phyloP scores from a whole-genome alignment of 2,329 filamentous ascomycete genomes.

The Cladorrhinum sp. region DNA sequence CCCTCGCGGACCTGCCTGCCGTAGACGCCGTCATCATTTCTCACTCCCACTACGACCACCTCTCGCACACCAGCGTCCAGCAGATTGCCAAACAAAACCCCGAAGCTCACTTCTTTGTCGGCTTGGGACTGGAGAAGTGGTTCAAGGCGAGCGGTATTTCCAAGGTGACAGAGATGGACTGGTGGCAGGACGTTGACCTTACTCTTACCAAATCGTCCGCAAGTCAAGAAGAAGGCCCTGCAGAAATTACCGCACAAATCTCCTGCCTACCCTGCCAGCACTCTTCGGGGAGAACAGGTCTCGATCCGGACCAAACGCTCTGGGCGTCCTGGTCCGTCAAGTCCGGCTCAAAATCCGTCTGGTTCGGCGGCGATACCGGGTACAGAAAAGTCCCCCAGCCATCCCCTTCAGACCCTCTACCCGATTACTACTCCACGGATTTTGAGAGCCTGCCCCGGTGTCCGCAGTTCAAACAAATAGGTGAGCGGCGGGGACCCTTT shows the following conservation, averaged over 20 bases:
- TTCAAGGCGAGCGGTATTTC: slow-evolving; percentile 67
- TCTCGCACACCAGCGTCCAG: slow-evolving; percentile 72
- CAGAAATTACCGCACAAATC: slow-evolving; percentile 66
- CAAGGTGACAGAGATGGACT: slow-evolving; percentile 86
- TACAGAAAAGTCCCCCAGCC: slow-evolving; percentile 71
- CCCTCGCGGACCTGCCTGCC: slow-evolving; percentile 71
- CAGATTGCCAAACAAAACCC: slow-evolving; percentile 70
- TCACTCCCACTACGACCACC: slow-evolving; percentile 91
- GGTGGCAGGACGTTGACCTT: slow-evolving; percentile 87
- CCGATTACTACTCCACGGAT: slow-evolving; percentile 69
- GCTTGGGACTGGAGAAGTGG: slow-evolving; percentile 79
- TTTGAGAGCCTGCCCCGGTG: slow-evolving; percentile 67
- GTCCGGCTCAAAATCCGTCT: slow-evolving; percentile 74
- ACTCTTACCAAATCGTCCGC: slow-evolving; percentile 43
- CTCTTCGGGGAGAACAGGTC: slow-evolving; percentile 63
- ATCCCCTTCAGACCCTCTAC: not conserved
- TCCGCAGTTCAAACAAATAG: slow-evolving; percentile 84
- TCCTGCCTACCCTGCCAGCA: slow-evolving; percentile 85
- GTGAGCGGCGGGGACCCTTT: slow-evolving; percentile 75
- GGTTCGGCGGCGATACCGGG: slow-evolving; percentile 87
- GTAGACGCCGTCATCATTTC: slow-evolving; percentile 78
- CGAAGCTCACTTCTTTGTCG: slow-evolving; percentile 82
- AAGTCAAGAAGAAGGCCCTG: slow-evolving; percentile 27
- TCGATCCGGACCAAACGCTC: slow-evolving; percentile 72
- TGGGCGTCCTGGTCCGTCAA: slow-evolving; percentile 85